phyloP scores from a whole-genome alignment of 306 rosid genomes.

The Acacia crassicarpa region DNA sequence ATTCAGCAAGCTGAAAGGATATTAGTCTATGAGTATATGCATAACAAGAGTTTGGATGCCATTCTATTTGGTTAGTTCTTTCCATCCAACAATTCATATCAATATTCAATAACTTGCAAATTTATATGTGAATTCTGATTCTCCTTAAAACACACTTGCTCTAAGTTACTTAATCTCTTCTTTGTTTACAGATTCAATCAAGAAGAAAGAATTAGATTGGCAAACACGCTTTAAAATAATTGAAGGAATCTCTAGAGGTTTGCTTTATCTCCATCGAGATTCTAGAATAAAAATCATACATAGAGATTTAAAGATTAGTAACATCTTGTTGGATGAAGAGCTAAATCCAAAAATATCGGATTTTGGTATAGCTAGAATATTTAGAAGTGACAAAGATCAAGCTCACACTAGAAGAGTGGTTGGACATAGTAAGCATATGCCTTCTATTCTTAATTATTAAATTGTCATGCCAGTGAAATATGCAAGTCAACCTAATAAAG shows the following conservation, averaged over 20 bases:
- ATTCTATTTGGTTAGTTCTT: neutral
- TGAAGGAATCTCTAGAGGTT: neutral
- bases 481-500: too few relatives aligned
- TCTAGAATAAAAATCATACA: constrained; percentile 2
- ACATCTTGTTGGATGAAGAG: neutral
- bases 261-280: neutral
- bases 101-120: neutral
- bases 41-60: neutral
- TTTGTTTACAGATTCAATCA: neutral
- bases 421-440: neutral
- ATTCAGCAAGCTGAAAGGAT: neutral
- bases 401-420: neutral
- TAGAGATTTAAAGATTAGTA: neutral
- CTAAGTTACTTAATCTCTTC: too few relatives aligned
- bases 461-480: neutral
- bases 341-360: neutral
- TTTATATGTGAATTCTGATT: neutral
- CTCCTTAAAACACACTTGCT: neutral
- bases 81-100: neutral
- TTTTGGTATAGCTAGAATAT: neutral
- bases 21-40: neutral
- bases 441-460: neutral
- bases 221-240: neutral
- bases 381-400: neutral
- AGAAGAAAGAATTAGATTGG: neutral